A percentile compares a stretch with the other conserved stretches of the same genome.
Conservation (phyloP, 192 early-diverging fungal genomes). For the Backusella parvicylindrica region DNA sequence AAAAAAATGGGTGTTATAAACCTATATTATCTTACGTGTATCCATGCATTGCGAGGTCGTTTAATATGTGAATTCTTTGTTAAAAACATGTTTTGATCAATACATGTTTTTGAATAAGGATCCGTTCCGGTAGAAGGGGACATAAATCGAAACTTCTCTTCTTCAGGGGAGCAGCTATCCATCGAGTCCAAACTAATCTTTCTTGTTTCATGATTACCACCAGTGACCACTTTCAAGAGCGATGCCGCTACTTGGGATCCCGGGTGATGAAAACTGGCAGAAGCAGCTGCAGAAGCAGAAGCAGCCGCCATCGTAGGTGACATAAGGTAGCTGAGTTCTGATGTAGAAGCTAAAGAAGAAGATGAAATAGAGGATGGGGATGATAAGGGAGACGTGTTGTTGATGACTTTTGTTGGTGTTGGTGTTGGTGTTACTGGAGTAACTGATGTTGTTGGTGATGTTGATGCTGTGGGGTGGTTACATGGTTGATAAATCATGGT, state of each 20-base stretch:
- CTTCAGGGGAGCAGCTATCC: not conserved
- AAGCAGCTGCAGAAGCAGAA: conserved; percentile 17
- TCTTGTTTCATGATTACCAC: not conserved
- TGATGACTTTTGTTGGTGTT: not conserved
- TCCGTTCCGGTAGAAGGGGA: conserved; percentile 3
- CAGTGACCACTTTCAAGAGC: not conserved
- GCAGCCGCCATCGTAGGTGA: conserved; percentile 24
- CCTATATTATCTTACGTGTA: conserved; percentile 30
- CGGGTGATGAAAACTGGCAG: not conserved
- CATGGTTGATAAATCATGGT: not conserved
- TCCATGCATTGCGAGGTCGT: conserved; percentile 38
- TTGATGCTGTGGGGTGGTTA: not conserved
- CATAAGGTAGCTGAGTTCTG: not conserved
- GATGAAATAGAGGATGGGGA: not conserved
- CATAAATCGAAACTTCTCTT: not conserved
- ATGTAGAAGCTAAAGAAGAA: not conserved
- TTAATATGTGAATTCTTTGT: conserved; percentile 39
- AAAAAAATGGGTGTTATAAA: not conserved
- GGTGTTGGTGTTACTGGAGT: not conserved
- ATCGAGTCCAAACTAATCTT: not conserved
- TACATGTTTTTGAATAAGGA: conserved; percentile 4
- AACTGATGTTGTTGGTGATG: not conserved
- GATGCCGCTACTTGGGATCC: conserved; percentile 5
- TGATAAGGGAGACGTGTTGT: not conserved
- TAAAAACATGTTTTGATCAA: conserved; percentile 29